Evolutionary conservation across 371 early-diverging fungal genomes (phyloP), one percentile per base, ranked within the genome.

Genomic region (Mucor indicus): DNA sequence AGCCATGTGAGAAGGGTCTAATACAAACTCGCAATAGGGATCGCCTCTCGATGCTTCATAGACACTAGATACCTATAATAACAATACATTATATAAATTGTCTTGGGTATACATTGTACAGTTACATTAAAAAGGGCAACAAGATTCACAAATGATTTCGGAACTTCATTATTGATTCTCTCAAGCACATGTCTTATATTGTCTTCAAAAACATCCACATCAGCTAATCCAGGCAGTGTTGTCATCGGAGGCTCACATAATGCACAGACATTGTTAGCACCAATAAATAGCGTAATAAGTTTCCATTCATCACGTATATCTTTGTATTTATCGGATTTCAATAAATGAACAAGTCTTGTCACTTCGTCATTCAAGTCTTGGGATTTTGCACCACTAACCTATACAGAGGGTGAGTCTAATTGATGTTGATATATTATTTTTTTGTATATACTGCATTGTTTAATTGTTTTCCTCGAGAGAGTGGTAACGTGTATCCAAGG

Each of bases 221-320:
- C 66, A 1, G 83, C 75, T 25, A 65, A 50, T 10, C 53, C 48
- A 13, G 72, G 72, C 8, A 71, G 48, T 6, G 50, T 39, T 2
- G 69, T 69, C 21, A 64, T 24, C 1, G 67, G 66, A 12, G 67
- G 67, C 5, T 60, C 61, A 46, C 84, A 83, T 22, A 80, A 58
- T 0, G 66, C 66, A 64, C 87, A 87, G 29, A 83, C 72, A 45
- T 87, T 85, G 52, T 87, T 87, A 23, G 77, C 81, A 6, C 87
- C 87, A 45, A 87, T 83, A 50, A 87, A 85, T 15, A 87, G 24
- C 0, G 81, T 81, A 17, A 80, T 66, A 23, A 87, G 42, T 60
- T 87, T 87, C 81, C 81, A 87, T 31, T 80, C 82, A 20, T 81
- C 60, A 29, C 53, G 51, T 10, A 65, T 30, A 2, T 53, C 40